Evolutionary conservation across 371 early-diverging fungal genomes (phyloP).

Genomic region (Mucor saturninus): DNA sequence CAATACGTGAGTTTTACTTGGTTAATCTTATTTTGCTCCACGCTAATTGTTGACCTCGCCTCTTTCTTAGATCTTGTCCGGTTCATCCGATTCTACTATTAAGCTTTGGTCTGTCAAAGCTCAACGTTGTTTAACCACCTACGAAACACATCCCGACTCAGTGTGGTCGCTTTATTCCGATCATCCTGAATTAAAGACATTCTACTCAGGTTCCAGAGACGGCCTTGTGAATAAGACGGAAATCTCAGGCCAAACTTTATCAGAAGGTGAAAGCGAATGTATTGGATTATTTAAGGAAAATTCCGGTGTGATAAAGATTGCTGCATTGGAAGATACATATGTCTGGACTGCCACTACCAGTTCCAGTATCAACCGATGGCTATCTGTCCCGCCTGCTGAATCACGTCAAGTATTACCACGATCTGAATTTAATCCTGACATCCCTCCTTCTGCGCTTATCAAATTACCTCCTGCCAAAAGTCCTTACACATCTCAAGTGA

Average conservation of each 20-base stretch:
- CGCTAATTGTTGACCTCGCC: too few species aligned
- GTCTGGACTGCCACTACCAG: constrained; percentile 93
- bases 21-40: neutral
- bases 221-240: constrained; percentile 86
- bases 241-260: constrained; percentile 41
- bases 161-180: constrained; percentile 91
- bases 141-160: constrained; percentile 81
- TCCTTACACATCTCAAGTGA: constrained; percentile 26
- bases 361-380: constrained; percentile 86
- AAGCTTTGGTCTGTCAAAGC: constrained; percentile 93
- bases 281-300: constrained; percentile 87
- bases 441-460: constrained; percentile 45
- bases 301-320: constrained; percentile 79
- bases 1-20: constrained; percentile 60
- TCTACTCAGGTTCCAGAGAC: constrained; percentile 92
- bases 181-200: constrained; percentile 83
- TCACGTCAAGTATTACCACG: constrained; percentile 51
- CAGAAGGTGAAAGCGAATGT: constrained; percentile 67
- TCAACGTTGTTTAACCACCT: constrained; percentile 88
- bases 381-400: constrained; percentile 61
- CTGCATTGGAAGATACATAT: constrained; percentile 77
- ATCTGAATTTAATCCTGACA: constrained; percentile 49
- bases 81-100: constrained; percentile 88
- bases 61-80: constrained; percentile 75
- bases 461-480: constrained; percentile 50